These are phyloP conservation scores for Fusarium sp. DNA, from an alignment of 2,329 filamentous ascomycete species.

Conservation along the genomic window DNA sequence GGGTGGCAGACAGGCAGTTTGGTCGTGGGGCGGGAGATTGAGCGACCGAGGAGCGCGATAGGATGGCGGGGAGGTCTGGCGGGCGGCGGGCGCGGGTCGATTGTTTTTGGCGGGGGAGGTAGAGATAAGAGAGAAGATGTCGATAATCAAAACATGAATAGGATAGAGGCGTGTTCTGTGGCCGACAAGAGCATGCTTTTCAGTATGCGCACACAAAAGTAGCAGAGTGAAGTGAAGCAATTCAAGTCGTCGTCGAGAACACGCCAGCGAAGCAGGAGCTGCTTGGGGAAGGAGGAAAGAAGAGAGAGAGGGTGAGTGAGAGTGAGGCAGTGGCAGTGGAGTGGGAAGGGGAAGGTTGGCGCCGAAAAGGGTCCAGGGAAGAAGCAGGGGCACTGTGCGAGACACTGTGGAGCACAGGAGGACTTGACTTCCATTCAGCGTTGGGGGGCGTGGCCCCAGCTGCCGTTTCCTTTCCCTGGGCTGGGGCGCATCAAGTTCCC, in stretches of 20 bases:
- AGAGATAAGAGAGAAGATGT: constrained; percentile 25
- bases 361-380: constrained; percentile 37
- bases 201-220: constrained; percentile 23
- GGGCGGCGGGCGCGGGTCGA: constrained; percentile 38
- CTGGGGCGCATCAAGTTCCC: constrained; percentile 33
- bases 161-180: constrained; percentile 41
- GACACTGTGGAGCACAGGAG: constrained; percentile 17
- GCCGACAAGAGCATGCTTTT: constrained; percentile 47
- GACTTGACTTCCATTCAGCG: constrained; percentile 1
- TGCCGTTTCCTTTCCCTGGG: constrained; percentile 36
- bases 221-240: constrained; percentile 44
- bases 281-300: constrained; percentile 39
- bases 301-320: constrained; percentile 28
- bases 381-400: constrained; percentile 14
- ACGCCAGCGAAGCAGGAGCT: constrained; percentile 44
- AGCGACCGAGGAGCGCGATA: constrained; percentile 36
- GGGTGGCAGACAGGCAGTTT: constrained; percentile 22
- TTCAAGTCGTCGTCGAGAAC: constrained; percentile 45
- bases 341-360: constrained; percentile 38
- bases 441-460: constrained; percentile 37
- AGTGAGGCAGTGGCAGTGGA: constrained; percentile 36
- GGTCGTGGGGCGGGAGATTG: constrained; percentile 44
- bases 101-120: constrained; percentile 39
- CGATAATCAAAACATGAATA: constrained; percentile 36
- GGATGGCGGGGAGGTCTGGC: constrained; percentile 41